Conservation (phyloP, 2,329 filamentous ascomycete species). For the Teratosphaeria viscida region DNA sequence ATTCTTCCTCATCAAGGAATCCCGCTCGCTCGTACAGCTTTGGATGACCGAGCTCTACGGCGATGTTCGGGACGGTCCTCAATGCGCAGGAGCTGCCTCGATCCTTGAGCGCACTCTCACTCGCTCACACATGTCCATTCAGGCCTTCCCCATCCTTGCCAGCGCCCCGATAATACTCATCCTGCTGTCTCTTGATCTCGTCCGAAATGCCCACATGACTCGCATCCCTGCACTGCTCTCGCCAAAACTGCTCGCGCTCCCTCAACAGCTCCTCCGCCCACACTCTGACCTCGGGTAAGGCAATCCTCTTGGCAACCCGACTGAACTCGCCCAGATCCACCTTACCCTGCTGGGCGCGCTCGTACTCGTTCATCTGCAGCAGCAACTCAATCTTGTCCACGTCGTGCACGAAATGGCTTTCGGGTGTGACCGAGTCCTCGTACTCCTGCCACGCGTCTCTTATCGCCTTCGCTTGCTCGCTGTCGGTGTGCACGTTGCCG, state of each 20-base stretch:
- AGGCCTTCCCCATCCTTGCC: background rate
- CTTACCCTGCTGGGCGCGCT: slow-evolving; percentile 55
- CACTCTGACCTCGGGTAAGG: slow-evolving; percentile 63
- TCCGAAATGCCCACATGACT: slow-evolving; percentile 14
- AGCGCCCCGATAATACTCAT: slow-evolving; percentile 24
- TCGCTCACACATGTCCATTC: background rate
- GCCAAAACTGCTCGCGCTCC: slow-evolving; percentile 69
- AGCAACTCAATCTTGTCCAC: slow-evolving; percentile 95
- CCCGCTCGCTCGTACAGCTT: too few relatives aligned
- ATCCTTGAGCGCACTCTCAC: background rate
- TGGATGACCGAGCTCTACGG: background rate
- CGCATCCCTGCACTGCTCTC: slow-evolving; percentile 22
- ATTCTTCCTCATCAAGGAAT: too few relatives aligned
- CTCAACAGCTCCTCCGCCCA: slow-evolving; percentile 70
- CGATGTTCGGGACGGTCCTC: background rate
- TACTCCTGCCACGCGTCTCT: slow-evolving; percentile 87
- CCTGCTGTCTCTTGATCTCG: slow-evolving; percentile 21
- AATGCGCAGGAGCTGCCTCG: too few relatives aligned
- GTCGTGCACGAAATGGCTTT: slow-evolving; percentile 87
- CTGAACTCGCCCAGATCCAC: slow-evolving; percentile 80
- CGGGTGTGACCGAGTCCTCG: slow-evolving; percentile 72
- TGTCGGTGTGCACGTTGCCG: slow-evolving; percentile 54
- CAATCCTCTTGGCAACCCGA: slow-evolving; percentile 63
- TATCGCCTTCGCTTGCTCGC: slow-evolving; percentile 51
- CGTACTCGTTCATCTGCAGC: slow-evolving; percentile 94